These are phyloP conservation scores for Butyriboletus loyo DNA, from an alignment of 768 basidiomycete species.

Conservation along the genomic window DNA sequence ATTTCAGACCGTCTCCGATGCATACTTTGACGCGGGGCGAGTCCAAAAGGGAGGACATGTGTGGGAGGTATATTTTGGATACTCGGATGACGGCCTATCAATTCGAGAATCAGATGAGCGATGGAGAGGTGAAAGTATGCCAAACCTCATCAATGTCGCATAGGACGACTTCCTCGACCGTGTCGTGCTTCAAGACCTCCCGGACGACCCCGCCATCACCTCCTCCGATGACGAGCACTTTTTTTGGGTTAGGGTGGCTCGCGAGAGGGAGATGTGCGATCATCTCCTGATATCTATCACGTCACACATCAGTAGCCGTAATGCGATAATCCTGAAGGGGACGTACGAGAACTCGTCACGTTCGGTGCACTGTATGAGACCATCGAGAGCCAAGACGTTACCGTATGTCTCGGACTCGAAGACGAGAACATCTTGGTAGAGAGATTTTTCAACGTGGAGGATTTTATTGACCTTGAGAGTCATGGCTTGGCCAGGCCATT, in stretches of 20 bases:
- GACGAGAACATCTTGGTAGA: slow-evolving; percentile 96
- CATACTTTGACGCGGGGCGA: slow-evolving; percentile 79
- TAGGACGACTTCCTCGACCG: slow-evolving; percentile 88
- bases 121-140: neutral
- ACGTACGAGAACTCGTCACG: slow-evolving; percentile 97
- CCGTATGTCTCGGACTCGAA: slow-evolving; percentile 95
- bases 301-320: neutral
- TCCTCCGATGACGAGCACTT: slow-evolving; percentile 95
- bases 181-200: slow-evolving; percentile 91
- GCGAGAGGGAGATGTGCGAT: slow-evolving; percentile 96
- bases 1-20: slow-evolving; percentile 97
- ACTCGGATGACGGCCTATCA: slow-evolving; percentile 90
- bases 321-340: neutral
- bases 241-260: slow-evolving; percentile 93
- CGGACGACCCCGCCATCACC: slow-evolving; percentile 98
- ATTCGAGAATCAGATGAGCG: neutral
- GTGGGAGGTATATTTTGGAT: slow-evolving; percentile 88
- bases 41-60: slow-evolving; percentile 83
- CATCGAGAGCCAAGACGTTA: slow-evolving; percentile 95
- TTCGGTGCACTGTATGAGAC: slow-evolving; percentile 95
- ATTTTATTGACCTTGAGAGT: slow-evolving; percentile 94
- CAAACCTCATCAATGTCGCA: slow-evolving; percentile 95
- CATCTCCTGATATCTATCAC: slow-evolving; percentile 94
- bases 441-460: slow-evolving; percentile 88
- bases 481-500: slow-evolving; percentile 99